Base-by-base conservation (phyloP, 2,329 filamentous ascomycete genomes). In the Leptographium galeiforme region DNA sequence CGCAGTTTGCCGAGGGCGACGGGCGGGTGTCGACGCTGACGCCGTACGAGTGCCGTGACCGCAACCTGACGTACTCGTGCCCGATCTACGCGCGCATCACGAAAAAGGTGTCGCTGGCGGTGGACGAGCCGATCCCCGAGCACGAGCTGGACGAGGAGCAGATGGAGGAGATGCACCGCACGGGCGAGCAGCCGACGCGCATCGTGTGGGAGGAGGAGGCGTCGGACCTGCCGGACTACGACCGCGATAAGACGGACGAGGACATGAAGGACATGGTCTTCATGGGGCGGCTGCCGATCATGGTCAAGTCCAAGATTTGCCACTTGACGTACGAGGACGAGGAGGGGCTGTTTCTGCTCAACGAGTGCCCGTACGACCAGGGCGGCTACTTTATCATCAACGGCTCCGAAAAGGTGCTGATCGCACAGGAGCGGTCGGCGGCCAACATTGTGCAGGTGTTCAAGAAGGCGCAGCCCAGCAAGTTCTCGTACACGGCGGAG, bases 321-420 rank as follows among this genome's bases (percentile, higher is more conserved):
- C 88, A 94, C 59, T 71, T 98, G 60, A 86, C 86, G 61, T 84
- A 85, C 60, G 81, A 94, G 64, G 80, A 81, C 49, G 91, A 97
- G 59, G 84, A 93, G 52, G 85, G 87, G 50, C 76, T 98, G 2
- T 97, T 95, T 66, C 77, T 87, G 48, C 84, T 94, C 68, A 95
- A 95, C 65, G 93, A 98, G 70, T 98, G 93, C 61, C 93, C 93
- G 0, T 98, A 96, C 68, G 93, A 98, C 64, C 93, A 96, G 65
- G 93, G 93, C 61, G 93, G 93, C 60, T 98, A 98, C 70, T 98
- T 98, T 65, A 89, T 98, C 63, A 98, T 98, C 76, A 98, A 98
- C 71, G 93, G 93, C 45, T 95, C 88, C 69, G 93, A 98, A 67
- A 98, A 98, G 76, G 93, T 98, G 25, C 73, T 98, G 61, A 98